Conservation (phyloP, 176 grass and related monocot genomes). For the Canna indica region DNA sequence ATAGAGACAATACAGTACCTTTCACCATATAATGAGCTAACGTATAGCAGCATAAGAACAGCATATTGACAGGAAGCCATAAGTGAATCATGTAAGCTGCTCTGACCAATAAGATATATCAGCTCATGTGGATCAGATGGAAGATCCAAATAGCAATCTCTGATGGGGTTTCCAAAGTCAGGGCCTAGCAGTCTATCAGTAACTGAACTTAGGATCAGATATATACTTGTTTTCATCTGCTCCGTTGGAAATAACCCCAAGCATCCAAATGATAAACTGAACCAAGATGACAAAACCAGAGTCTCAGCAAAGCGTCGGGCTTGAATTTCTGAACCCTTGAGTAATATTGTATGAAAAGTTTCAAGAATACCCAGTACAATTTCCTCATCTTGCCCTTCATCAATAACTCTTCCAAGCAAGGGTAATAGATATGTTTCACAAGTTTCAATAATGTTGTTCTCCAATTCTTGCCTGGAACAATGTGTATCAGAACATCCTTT, state of each 20-base stretch:
- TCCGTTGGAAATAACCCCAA: conserved; percentile 75
- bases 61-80: conserved; percentile 68
- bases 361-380: conserved; percentile 54
- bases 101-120: conserved; percentile 69
- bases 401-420: conserved; percentile 52
- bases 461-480: conserved; percentile 37
- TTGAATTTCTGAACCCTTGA: conserved; percentile 38
- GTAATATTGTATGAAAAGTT: conserved; percentile 74
- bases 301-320: conserved; percentile 46
- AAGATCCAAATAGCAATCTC: conserved; percentile 59
- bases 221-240: conserved; percentile 66
- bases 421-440: conserved; percentile 58
- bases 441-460: conserved; percentile 54
- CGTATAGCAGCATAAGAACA: conserved; percentile 71
- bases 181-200: conserved; percentile 53
- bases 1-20: conserved; percentile 36
- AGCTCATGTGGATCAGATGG: conserved; percentile 76
- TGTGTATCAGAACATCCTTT: conserved; percentile 30
- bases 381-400: conserved; percentile 62
- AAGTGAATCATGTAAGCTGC: conserved; percentile 53
- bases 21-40: conserved; percentile 60
- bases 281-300: conserved; percentile 67
- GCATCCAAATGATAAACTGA: conserved; percentile 74
- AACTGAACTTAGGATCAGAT: conserved; percentile 57
- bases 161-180: conserved; percentile 65